Evolutionary conservation across 2,329 filamentous ascomycete genomes (phyloP), one percentile per base, ranked within the genome.

Genomic region (Calonectria leucothoes): DNA sequence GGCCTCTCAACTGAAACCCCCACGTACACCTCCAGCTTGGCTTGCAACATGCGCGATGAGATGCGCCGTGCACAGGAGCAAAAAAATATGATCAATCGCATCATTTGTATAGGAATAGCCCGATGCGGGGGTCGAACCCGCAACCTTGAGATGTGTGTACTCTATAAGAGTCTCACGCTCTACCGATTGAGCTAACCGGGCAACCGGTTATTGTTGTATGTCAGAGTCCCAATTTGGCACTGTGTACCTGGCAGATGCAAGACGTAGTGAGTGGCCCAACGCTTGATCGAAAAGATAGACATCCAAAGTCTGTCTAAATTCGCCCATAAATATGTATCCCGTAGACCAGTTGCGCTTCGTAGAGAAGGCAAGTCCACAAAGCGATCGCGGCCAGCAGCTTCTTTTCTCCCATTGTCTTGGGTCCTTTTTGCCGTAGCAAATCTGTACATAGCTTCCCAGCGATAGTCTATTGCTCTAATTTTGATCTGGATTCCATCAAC

Each of bases 131-230:
- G 82, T 87, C 86, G 86, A 88, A 89, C 88, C 87, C 86, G 85
- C 86, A 88, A 85, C 86, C 86, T 88, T 87, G 86, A 89, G 87
- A 88, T 88, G 55, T 39, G 75, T 76, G 77, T 76, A 77, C 77
- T 79, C 75, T 31, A 25, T 90, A 90, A 90, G 91, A 93, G 91
- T 92, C 91, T 92, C 88, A 92, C 91, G 91, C 91, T 93, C 91
- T 93, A 92, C 83, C 82, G 82, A 84, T 84, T 84, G 82, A 84
- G 82, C 82, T 84, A 84, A 83, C 82, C 82, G 81, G 82, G 82
- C 82, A 74, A 67, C 66, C 71, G 66, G 67, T 59, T 52, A 61
- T 61, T 52, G 39, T 66, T 72, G 65, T 0, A 27, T 17, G 1
- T 2, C 1, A 1, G 10, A 1, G 2, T 1, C 27, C 5, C 6